These are phyloP conservation scores for Neoascochyta sp. DNA, from an alignment of 2,329 filamentous ascomycete species.

Conservation along the genomic window DNA sequence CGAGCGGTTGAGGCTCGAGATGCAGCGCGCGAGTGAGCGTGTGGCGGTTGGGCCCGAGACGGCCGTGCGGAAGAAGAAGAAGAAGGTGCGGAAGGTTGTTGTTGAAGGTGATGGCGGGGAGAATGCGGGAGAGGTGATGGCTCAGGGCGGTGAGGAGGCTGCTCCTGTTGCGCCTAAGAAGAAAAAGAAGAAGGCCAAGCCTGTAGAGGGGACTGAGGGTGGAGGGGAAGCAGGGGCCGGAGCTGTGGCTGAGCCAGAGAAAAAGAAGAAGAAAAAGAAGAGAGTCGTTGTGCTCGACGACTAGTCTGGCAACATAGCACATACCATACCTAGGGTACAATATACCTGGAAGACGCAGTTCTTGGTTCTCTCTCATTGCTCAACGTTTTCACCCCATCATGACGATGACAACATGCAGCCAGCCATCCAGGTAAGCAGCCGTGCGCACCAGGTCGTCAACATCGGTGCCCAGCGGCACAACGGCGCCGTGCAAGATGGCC, in stretches of 20 bases:
- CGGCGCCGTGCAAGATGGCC: slow-evolving; percentile 79
- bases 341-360: slow-evolving; percentile 13
- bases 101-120: slow-evolving; percentile 56
- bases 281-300: slow-evolving; percentile 27
- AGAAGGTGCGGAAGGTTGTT: slow-evolving; percentile 42
- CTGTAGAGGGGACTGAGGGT: slow-evolving; percentile 14
- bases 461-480: slow-evolving; percentile 73
- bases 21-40: slow-evolving; percentile 77
- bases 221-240: slow-evolving; percentile 12
- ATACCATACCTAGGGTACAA: too few relatives aligned
- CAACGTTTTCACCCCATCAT: slow-evolving; percentile 55
- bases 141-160: slow-evolving; percentile 12
- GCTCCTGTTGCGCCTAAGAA: slow-evolving; percentile 29
- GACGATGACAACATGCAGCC: slow-evolving; percentile 76
- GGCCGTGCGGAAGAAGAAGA: slow-evolving; percentile 61
- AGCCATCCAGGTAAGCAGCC: slow-evolving; percentile 87
- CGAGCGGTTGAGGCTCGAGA: slow-evolving; percentile 78
- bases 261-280: slow-evolving; percentile 44
- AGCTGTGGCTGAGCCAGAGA: slow-evolving; percentile 29
- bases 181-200: slow-evolving; percentile 44
- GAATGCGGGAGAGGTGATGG: slow-evolving; percentile 35
- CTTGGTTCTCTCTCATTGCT: slow-evolving; percentile 23
- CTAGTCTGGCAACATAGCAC: slow-evolving; percentile 1
- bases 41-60: slow-evolving; percentile 67
- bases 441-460: slow-evolving; percentile 79